A percentile compares a stretch with the other conserved stretches of the same genome.
These are phyloP conservation scores for Candida sanyaensis DNA, from an alignment of 1,139 yeast species.

Conservation along the genomic window DNA sequence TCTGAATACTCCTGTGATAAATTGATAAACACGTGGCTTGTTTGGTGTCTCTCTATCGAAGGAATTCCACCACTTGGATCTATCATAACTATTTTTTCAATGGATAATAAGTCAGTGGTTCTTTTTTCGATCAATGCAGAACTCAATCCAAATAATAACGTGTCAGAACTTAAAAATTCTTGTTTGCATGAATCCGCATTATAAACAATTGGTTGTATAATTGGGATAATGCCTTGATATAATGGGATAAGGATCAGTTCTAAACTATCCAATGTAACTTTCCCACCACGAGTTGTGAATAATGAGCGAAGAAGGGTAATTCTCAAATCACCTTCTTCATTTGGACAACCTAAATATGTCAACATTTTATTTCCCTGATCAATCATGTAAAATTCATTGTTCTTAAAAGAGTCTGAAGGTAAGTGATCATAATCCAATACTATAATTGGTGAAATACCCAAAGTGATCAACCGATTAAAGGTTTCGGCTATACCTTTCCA, in stretches of 20 bases:
- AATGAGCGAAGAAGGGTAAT: constrained; percentile 31
- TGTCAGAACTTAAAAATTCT: constrained; percentile 35
- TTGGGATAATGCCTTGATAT: constrained; percentile 55
- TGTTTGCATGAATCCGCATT: constrained; percentile 34
- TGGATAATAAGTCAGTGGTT: constrained; percentile 40
- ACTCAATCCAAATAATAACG: constrained; percentile 29
- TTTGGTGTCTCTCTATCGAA: constrained; percentile 73
- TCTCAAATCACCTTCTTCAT: constrained; percentile 27
- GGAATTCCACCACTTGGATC: constrained; percentile 92
- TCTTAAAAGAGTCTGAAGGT: constrained; percentile 27
- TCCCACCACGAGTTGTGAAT: constrained; percentile 20
- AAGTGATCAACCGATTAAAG: constrained; percentile 45
- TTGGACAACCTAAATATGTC: constrained; percentile 24
- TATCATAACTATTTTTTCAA: constrained; percentile 79
- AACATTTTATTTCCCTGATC: constrained; percentile 36
- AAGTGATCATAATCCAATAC: constrained; percentile 39
- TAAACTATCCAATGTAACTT: constrained; percentile 23
- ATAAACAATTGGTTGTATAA: constrained; percentile 60
- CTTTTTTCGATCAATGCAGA: constrained; percentile 24
- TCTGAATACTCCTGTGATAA: constrained; percentile 78
- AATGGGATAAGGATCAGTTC: constrained; percentile 43
- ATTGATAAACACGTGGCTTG: constrained; percentile 88
- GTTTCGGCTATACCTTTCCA: constrained; percentile 53
- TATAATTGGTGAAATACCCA: constrained; percentile 47
- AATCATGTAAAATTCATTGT: constrained; percentile 33